Evolutionary conservation across 2,329 filamentous ascomycete species (phyloP), one percentile per base, ranked within the genome.

Genomic region (Rugonectria rugulosa): DNA sequence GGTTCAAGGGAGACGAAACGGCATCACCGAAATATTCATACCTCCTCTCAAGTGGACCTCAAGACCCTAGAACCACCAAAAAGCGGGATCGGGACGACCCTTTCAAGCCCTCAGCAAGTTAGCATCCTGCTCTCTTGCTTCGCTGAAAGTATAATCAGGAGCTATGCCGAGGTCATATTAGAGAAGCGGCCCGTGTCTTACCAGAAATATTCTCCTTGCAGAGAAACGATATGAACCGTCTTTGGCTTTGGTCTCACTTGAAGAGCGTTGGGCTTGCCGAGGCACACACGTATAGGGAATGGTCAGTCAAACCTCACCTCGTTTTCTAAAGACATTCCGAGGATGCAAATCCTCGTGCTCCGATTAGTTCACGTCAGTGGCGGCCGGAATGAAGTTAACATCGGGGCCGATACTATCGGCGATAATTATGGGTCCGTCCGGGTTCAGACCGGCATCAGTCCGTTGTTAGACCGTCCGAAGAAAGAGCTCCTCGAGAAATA

Each of bases 341-440:
- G n/a, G n/a, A n/a, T n/a, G n/a, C n/a, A n/a, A n/a, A n/a, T n/a
- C n/a, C n/a, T n/a, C n/a, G n/a, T n/a, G n/a, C 27, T 29, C 45
- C 26, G 11, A n/a, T n/a, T n/a, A n/a, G 26, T 32, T 11, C 24
- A 27, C 24, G 6, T 27, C 24, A 32, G 29, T 21, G 15, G 31
- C 5, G 21, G n/a, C 36, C 53, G 41, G 46, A 41, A 56, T 12
- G 40, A 29, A 32, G 34, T 42, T 21, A 26, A 11, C 19, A 46
- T 32, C 38, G 38, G 41, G 17, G 27, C 41, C 34, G 41, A 15
- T 11, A 24, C 6, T 27, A 32, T 17, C 27, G 41, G 34, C 14
- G 20, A 29, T 9, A 46, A 51, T 51, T 42, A 41, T 50, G 46
- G 41, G 40, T 15, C 43, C 3, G n/a, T 10, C 36, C 53, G 46